Percentiles rank a stretch among this genome's conserved stretches.
phyloP scores from a whole-genome alignment of 345 rosid genomes.

The Gossypium raimondii region DNA sequence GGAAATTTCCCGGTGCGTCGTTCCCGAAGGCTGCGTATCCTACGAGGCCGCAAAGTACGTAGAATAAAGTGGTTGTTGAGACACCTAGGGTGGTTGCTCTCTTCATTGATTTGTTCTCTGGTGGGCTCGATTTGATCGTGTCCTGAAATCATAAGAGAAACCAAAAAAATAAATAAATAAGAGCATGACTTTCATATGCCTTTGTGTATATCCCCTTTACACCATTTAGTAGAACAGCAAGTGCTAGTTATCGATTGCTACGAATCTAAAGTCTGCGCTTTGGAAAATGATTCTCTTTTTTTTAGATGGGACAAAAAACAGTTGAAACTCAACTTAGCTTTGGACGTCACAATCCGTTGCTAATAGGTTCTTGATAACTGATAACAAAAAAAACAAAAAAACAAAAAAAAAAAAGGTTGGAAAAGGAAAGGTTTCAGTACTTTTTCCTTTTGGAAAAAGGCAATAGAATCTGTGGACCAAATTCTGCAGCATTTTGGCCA shows the following conservation, averaged over 20 bases:
- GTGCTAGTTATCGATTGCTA: not conserved
- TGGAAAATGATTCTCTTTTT: not conserved
- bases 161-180: no score
- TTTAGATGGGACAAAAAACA: not conserved
- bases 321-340: not conserved
- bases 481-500: slow-evolving; percentile 9
- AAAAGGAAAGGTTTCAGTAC: not conserved
- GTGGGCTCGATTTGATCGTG: slow-evolving; percentile 53
- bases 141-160: slow-evolving; percentile 32
- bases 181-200: not conserved
- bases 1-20: slow-evolving; percentile 76
- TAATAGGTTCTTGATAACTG: slow-evolving; percentile 1
- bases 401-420: not conserved
- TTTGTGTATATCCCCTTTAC: not conserved
- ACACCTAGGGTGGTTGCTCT: slow-evolving; percentile 53
- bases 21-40: slow-evolving; percentile 94
- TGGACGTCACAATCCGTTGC: not conserved
- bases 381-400: no score
- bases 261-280: not conserved
- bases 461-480: slow-evolving; percentile 1
- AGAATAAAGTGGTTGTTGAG: slow-evolving; percentile 63
- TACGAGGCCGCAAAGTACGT: slow-evolving; percentile 61
- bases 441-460: slow-evolving; percentile 2
- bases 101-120: slow-evolving; percentile 69
- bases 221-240: not conserved